phyloP scores from a whole-genome alignment of 495 filamentous ascomycete genomes.

The Amphirosellinia nigrospora region DNA sequence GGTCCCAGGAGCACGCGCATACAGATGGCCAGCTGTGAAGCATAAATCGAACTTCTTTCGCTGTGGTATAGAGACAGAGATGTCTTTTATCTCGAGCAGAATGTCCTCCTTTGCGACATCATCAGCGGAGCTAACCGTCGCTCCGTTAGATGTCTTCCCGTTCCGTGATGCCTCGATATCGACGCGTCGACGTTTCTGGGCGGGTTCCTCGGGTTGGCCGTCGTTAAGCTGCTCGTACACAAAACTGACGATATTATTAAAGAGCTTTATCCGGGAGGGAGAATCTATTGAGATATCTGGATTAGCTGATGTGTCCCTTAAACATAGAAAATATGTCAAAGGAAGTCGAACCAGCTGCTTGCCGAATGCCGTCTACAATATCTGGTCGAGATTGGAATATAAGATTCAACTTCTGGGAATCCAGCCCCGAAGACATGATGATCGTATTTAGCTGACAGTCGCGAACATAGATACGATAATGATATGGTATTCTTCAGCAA shows the following conservation, averaged over 20 bases:
- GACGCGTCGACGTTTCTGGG: conserved; percentile 57
- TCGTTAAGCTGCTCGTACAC: conserved; percentile 49
- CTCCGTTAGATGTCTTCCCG: conserved; percentile 35
- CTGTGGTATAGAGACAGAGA: conserved; percentile 80
- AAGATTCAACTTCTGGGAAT: conserved; percentile 46
- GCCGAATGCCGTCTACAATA: conserved; percentile 49
- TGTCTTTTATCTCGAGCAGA: conserved; percentile 68
- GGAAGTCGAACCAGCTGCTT: conserved; percentile 50
- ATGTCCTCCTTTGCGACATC: conserved; percentile 54
- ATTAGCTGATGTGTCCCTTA: conserved; percentile 8
- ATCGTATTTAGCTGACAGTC: conserved; percentile 3
- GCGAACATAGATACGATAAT: not conserved
- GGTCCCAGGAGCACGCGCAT: conserved; percentile 68
- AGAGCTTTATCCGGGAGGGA: conserved; percentile 52
- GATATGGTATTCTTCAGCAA: not conserved
- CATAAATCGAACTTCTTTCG: conserved; percentile 90
- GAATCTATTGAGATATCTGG: conserved; percentile 48
- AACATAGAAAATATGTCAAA: not conserved
- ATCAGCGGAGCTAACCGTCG: conserved; percentile 32
- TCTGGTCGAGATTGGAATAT: conserved; percentile 55
- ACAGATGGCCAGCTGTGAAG: conserved; percentile 69
- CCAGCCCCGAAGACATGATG: conserved; percentile 50
- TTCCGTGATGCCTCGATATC: conserved; percentile 48
- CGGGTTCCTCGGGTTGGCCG: conserved; percentile 39
- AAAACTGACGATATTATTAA: conserved; percentile 60